Evolutionary conservation across 2,329 filamentous ascomycete species (phyloP).

Genomic region (Colletotrichum zoysiae): DNA sequence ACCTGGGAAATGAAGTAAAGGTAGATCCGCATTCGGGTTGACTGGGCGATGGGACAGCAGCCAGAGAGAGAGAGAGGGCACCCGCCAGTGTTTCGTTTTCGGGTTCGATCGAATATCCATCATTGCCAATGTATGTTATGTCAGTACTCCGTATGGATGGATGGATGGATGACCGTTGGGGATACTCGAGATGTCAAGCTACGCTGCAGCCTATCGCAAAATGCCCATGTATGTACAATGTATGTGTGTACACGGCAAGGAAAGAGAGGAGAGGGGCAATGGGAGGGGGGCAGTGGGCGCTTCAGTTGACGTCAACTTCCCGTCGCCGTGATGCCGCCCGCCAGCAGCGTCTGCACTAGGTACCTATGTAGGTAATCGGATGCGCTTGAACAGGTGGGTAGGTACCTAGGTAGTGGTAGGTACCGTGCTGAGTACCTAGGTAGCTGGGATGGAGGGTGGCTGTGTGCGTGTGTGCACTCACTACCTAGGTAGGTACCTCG

Average conservation of each 20-base stretch:
- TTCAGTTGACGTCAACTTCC: constrained; percentile 14
- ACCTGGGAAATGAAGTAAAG: background rate
- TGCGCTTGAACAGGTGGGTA: background rate
- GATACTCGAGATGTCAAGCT: background rate
- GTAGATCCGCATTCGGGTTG: constrained; percentile 27
- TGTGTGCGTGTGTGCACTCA: constrained; percentile 6
- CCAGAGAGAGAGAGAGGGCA: no score
- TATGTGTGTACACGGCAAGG: no score
- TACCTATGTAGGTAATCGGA: background rate
- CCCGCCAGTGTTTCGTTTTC: constrained; percentile 2
- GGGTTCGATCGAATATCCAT: background rate
- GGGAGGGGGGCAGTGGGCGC: background rate
- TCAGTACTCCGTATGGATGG: background rate
- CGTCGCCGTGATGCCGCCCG: background rate
- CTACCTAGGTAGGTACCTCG: no score
- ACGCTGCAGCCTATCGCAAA: background rate
- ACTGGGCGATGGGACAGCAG: constrained; percentile 20
- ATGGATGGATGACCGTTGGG: background rate
- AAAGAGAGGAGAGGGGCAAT: no score
- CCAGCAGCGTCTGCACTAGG: background rate
- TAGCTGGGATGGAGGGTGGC: constrained; percentile 19
- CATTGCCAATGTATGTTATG: no score
- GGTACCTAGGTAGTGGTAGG: no score
- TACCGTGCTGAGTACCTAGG: background rate
- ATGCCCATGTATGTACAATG: no score